Evolutionary conservation across 2,329 filamentous ascomycete genomes (phyloP), one percentile per base, ranked within the genome.

Genomic region (Aaosphaeria arxii): DNA sequence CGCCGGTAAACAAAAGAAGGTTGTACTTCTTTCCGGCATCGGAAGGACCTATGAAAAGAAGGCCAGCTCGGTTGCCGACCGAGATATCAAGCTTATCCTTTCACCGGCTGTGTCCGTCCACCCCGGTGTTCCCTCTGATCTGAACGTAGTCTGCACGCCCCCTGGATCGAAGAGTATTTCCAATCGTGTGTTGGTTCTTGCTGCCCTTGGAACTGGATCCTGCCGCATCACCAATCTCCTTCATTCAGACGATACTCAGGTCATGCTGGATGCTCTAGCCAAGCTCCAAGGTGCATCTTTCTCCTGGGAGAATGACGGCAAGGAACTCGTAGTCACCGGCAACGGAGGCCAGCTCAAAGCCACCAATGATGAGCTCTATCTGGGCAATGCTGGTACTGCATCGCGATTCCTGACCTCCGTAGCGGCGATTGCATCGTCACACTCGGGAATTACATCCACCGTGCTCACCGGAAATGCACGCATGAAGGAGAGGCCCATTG

Each of bases 111-210:
- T 92, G 43, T 78, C 83, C 41, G 84, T 97, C 6, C 78, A 77
- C 4, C 88, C 91, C 0, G 87, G 88, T 5, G 80, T 95, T 2
- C 81, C 87, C 2, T 71, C 77, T 32, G 74, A 75, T 24, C 77
- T 89, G 7, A 78, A 84, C 30, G 84, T 91, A 35, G 85, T 85
- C 33, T 91, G 96, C 59, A 88, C 84, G 4, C 94, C 94, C 24
- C 94, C 94, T 1, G 94, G 94, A 41, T 97, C 94, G 17, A 99
- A 99, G 77, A 96, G 91, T 70, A 91, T 99, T 49, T 99, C 94
- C 1, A 99, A 99, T 71, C 84, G 94, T 40, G 92, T 95, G 32
- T 81, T 99, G 36, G 84, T 99, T n/a, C 80, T 99, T 44, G 94
- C 94, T 40, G 94, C 94, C 9, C 84, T 99, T 31, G 91, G 91